Base-by-base conservation (phyloP, 305 asterid genomes). In the Plantago lanceolata region DNA sequence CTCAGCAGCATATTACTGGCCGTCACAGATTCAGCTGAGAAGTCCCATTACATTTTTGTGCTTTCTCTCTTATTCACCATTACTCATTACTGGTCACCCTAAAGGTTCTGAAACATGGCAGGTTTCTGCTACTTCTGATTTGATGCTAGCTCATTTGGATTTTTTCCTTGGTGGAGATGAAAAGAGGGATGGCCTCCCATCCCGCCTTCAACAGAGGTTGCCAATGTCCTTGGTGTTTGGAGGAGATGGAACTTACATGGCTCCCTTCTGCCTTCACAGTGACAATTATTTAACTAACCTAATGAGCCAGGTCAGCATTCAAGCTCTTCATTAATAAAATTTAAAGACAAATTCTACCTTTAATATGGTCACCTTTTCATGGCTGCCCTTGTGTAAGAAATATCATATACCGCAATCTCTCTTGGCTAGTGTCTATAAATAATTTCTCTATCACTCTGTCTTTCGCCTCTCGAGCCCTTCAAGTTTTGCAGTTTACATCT, bases 111-210 rank as follows among this genome's bases (percentile, higher is more conserved):
- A 33, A 56, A 69, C 33, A 24, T 11, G 47, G 63, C 78, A 85
- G 94, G 94, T 85, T 71, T 77, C 97, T 73, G 85, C 96, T 65
- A 82, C 87, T 75, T 85, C 93, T 66, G 97, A 90, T 84, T 72
- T 89, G 68, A 87, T 84, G 96, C 85, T 87, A 62, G 92, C 83
- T 37, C 84, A 87, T 76, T 81, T 90, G 72, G 97, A 90, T 77
- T 84, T 90, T 79, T 90, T 84, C 90, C 97, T 90, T 58, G 97
- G 97, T 35, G 97, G 96, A 68, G 97, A 90, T 79, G 96, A 90
- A 66, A 90, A 90, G 73, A 81, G 95, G 67, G 79, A 65, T 71
- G 96, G 84, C 69, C 94, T 90, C 63, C 97, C 96, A 78, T 93
- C 96, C 68, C 79, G 71, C 64, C 94, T 90, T 70, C 86, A 70